Evolutionary conservation across 495 filamentous ascomycete genomes (phyloP), one percentile per base, ranked within the genome.

Genomic region (Achaetomiella virescens): DNA sequence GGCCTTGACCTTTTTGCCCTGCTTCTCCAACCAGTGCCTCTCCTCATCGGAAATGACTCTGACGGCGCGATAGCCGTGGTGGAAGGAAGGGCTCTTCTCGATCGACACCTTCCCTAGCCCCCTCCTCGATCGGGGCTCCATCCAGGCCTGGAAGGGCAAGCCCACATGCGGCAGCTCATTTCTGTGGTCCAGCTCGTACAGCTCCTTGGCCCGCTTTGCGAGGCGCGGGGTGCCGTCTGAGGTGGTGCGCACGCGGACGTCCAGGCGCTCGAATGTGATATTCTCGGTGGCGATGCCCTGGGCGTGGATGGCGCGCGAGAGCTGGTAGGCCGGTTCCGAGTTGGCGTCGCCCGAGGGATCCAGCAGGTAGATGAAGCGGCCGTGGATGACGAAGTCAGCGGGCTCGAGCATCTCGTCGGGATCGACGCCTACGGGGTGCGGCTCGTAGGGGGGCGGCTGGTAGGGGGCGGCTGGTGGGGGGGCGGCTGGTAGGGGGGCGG

Each of bases 361-460:
- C 18, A 6, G 24, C 11, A 52, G 44, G 46, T 65, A 63, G 60
- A 72, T 55, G 48, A 57, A 64, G 6, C 56, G 62, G 21, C 63
- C 64, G 31, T 57, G 52, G 22, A 70, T 52, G 21, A 64, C 40
- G 24, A 65, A 63, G 36, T 54, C 61, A 14, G 53, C 40, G 6
- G 70, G 70, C 20, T 59, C 66, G n/a, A 69, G 43, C 1, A 64
- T 24, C 14, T 70, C 68, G 27, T 69, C 62, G 1, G 63, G 59
- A 29, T 48, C 44, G 9, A 27, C 35, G 38, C 18, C 35, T 10
- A 40, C 35, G 3, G n/a, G 11, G 27, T 20, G 22, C 25, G 27
- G 12, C 2, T 22, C n/a, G 17, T 36, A 54, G 31, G 12, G 35
- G 35, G 48, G 48, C 9, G 48, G 48, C 14, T 41, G n/a, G n/a